Evolutionary conservation across 148 eudicot genomes (phyloP).

Genomic region (Rhododendron vialii): DNA sequence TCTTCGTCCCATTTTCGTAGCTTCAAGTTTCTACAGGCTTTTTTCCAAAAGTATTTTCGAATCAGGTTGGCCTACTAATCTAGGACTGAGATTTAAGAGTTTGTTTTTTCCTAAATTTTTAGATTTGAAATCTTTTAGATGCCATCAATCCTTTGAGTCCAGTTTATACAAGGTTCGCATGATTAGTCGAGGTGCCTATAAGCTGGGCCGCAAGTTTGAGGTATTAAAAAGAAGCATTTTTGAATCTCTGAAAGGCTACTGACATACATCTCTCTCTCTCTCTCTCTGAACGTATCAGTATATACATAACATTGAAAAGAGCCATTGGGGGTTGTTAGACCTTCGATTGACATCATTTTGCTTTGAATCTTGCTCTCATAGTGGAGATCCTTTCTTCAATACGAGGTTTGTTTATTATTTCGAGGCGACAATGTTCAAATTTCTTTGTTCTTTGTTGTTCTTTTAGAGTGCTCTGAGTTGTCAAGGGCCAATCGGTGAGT

Average conservation of each 20-base stretch:
- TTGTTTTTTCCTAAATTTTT: fast-evolving
- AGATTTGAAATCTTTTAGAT: too few species aligned
- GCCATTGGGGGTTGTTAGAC: not conserved
- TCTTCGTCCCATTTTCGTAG: not conserved
- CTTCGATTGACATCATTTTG: not conserved
- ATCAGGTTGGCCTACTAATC: not conserved
- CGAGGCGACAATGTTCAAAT: not conserved
- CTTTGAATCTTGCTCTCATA: not conserved
- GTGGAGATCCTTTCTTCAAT: not conserved
- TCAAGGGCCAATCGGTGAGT: not conserved
- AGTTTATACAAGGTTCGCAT: too few species aligned
- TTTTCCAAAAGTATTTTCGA: not conserved
- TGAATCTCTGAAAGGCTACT: not conserved
- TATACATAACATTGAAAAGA: not conserved
- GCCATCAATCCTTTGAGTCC: too few species aligned
- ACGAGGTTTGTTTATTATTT: not conserved
- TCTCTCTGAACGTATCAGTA: not conserved
- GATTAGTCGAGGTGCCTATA: too few species aligned
- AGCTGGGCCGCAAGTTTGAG: too few species aligned
- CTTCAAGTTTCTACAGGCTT: constrained; percentile 7
- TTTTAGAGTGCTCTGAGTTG: not conserved
- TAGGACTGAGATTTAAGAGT: too few species aligned
- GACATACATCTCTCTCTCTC: not conserved
- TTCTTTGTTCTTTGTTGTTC: not conserved
- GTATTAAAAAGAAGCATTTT: not conserved